Evolutionary conservation across 2,329 filamentous ascomycete genomes (phyloP).

Genomic region (Thelonectria discophora): DNA sequence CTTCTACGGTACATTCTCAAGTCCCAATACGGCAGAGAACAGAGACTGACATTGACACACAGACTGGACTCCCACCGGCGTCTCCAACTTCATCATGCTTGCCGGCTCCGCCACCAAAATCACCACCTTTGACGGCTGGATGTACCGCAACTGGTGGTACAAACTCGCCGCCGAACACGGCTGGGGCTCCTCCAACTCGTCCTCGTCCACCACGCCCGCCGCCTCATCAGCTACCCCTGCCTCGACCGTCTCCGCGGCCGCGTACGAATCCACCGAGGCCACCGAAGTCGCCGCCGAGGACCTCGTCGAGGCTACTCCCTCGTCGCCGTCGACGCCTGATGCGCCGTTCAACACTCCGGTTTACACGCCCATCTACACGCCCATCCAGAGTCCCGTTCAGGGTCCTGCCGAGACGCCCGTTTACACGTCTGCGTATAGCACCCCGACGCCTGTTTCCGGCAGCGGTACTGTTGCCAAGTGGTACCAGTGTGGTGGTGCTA

Average conservation of each 20-base stretch:
- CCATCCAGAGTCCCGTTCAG: not conserved
- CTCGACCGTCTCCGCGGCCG: not conserved
- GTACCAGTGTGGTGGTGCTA: slow-evolving; percentile 36
- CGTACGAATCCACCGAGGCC: not conserved
- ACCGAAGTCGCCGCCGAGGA: slow-evolving; percentile 7
- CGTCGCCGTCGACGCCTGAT: not conserved
- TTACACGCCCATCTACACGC: not conserved
- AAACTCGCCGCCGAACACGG: slow-evolving; percentile 41
- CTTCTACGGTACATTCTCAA: slow-evolving; percentile 36
- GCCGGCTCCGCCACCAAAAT: slow-evolving; percentile 52
- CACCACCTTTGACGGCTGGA: slow-evolving; percentile 60
- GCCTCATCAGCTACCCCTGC: not conserved
- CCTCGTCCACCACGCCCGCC: not conserved
- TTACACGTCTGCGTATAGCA: not conserved
- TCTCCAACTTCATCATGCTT: slow-evolving; percentile 56
- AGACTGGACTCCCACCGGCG: slow-evolving; percentile 54
- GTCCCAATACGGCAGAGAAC: too few relatives aligned
- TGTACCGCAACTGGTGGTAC: slow-evolving; percentile 58
- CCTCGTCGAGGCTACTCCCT: not conserved
- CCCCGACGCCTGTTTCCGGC: not conserved
- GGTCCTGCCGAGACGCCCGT: not conserved
- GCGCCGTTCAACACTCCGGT: slow-evolving; percentile 2
- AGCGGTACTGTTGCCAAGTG: slow-evolving; percentile 9
- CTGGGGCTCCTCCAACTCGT: slow-evolving; percentile 29
- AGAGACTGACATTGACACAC: too few relatives aligned